phyloP scores from a whole-genome alignment of 805 yeast genomes.

The Nakazawaea wyomingensis region DNA sequence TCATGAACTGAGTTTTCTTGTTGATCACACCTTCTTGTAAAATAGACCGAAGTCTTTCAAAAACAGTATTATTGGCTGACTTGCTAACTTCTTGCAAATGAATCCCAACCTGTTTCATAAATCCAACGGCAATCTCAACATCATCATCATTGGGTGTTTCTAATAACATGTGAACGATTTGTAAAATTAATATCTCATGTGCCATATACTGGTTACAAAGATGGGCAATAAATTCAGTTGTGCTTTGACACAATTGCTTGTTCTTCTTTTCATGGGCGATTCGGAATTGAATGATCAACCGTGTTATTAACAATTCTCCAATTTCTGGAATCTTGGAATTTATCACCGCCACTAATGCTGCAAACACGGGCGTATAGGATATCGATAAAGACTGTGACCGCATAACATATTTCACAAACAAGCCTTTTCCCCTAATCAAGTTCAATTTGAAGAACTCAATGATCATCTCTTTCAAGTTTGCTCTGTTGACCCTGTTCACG shows the following conservation, averaged over 20 bases:
- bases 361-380: constrained; percentile 42
- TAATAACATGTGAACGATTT: constrained; percentile 44
- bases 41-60: constrained; percentile 56
- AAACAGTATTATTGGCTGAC: constrained; percentile 39
- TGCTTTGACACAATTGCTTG: constrained; percentile 35
- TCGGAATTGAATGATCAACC: constrained; percentile 57
- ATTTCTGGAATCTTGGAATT: constrained; percentile 66
- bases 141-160: constrained; percentile 45
- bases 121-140: constrained; percentile 45
- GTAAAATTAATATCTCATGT: constrained; percentile 48
- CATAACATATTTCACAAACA: constrained; percentile 54
- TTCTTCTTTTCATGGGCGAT: constrained; percentile 44
- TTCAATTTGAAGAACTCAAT: constrained; percentile 52
- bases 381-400: constrained; percentile 41
- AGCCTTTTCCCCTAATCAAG: constrained; percentile 54
- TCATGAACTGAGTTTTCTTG: constrained; percentile 35
- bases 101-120: constrained; percentile 50
- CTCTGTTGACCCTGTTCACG: constrained; percentile 38
- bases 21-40: constrained; percentile 46
- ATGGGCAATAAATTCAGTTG: constrained; percentile 51
- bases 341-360: constrained; percentile 53
- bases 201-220: constrained; percentile 59
- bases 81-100: constrained; percentile 37
- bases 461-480: constrained; percentile 44
- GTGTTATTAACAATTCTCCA: constrained; percentile 50